A percentile compares a stretch with the other conserved stretches of the same genome.
Conservation (phyloP, 148 eudicot genomes). For the Cornus florida region DNA sequence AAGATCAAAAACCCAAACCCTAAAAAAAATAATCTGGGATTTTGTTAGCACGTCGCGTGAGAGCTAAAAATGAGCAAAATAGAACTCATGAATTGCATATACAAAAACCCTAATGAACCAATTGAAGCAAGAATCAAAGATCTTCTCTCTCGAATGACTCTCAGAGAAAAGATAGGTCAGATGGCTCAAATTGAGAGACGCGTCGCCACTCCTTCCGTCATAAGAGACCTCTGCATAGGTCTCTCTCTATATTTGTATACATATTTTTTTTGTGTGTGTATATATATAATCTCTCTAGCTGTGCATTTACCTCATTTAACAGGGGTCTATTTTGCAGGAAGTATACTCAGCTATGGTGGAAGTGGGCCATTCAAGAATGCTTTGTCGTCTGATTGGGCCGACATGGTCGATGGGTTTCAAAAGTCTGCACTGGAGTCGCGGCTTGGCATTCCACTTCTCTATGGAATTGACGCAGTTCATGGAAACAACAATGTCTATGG, state of each 20-base stretch:
- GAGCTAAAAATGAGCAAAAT: conserved; percentile 13
- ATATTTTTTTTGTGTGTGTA: neutral
- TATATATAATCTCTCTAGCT: too few species aligned
- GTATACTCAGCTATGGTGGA: conserved; percentile 74
- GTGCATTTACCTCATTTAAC: neutral
- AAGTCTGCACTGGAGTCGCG: conserved; percentile 66
- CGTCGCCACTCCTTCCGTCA: conserved; percentile 53
- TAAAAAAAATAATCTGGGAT: too few species aligned
- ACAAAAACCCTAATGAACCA: conserved; percentile 68
- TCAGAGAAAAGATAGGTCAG: conserved; percentile 84
- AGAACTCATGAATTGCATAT: conserved; percentile 32
- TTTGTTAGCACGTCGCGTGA: neutral
- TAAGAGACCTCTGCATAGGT: conserved; percentile 60
- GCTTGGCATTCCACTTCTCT: conserved; percentile 86
- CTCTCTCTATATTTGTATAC: neutral
- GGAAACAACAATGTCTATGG: conserved; percentile 88
- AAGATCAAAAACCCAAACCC: too few species aligned
- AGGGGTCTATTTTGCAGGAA: conserved; percentile 45
- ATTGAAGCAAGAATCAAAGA: conserved; percentile 71
- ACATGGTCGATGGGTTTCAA: conserved; percentile 78
- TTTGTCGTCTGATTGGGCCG: conserved; percentile 74
- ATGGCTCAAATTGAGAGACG: conserved; percentile 85
- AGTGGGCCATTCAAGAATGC: conserved; percentile 64
- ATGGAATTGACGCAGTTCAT: conserved; percentile 88
- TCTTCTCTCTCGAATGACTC: conserved; percentile 75